Conservation (phyloP, 1,139 yeast species). For the Saccharomyces hybrid region DNA sequence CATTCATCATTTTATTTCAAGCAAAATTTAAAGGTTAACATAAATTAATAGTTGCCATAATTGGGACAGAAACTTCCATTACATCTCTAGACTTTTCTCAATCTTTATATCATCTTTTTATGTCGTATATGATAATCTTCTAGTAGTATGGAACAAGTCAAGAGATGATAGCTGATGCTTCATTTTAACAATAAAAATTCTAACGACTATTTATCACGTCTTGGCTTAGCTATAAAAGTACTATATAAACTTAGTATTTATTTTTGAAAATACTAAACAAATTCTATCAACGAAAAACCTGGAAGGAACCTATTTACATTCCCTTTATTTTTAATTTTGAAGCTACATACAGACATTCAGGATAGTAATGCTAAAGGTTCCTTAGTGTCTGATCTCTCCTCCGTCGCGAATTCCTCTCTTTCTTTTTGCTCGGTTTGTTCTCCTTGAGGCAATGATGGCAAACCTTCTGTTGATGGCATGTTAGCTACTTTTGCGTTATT, state of each 20-base stretch:
- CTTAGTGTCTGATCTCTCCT: neutral
- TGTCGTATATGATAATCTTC: too few species aligned
- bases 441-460: conserved; percentile 11
- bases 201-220: neutral
- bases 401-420: neutral
- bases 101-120: too few species aligned
- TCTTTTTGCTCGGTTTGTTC: neutral
- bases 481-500: conserved; percentile 8
- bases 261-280: neutral
- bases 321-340: neutral
- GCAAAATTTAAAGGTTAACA: too few species aligned
- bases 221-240: neutral
- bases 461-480: conserved; percentile 21
- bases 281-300: neutral
- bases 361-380: neutral
- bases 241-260: neutral
- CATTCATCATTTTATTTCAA: too few species aligned
- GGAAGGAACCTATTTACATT: neutral
- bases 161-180: too few species aligned
- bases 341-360: neutral
- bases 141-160: too few species aligned
- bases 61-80: too few species aligned
- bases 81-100: too few species aligned
- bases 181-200: neutral
- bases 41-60: too few species aligned